Percentiles rank a stretch among this genome's conserved stretches.
Conservation (phyloP, 208 protist genomes). For the Leishmania gerbilli region DNA sequence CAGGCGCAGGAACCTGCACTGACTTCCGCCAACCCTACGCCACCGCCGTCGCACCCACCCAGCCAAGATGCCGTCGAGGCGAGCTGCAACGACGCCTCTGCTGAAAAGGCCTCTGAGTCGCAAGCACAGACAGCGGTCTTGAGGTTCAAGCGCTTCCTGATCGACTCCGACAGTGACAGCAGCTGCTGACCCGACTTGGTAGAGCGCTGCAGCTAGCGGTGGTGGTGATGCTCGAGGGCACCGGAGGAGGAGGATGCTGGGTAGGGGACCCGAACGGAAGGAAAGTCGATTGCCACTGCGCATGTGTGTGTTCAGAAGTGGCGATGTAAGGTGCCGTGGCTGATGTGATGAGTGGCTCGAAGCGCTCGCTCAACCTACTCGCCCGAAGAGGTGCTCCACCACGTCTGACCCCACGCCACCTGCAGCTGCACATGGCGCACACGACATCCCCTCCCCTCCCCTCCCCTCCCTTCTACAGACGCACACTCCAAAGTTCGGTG, state of each 20-base stretch:
- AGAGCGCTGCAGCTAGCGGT: background rate
- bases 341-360: background rate
- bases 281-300: background rate
- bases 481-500: background rate
- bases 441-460: background rate
- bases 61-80: slow-evolving; percentile 6
- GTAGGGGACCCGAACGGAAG: background rate
- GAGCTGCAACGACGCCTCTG: slow-evolving; percentile 1
- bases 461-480: background rate
- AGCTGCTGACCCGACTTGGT: background rate
- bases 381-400: background rate
- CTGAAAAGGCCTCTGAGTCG: background rate
- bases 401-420: background rate
- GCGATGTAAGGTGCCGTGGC: background rate
- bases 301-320: background rate
- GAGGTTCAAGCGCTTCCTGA: slow-evolving; percentile 54
- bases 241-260: background rate
- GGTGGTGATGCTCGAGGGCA: background rate
- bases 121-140: slow-evolving; percentile 1
- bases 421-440: background rate
- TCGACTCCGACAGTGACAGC: slow-evolving; percentile 73
- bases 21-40: background rate
- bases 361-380: background rate
- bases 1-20: background rate
- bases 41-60: slow-evolving; percentile 16